Evolutionary conservation across 805 yeast species (phyloP), one percentile per base, ranked within the genome.

Genomic region (Candida schatavii): DNA sequence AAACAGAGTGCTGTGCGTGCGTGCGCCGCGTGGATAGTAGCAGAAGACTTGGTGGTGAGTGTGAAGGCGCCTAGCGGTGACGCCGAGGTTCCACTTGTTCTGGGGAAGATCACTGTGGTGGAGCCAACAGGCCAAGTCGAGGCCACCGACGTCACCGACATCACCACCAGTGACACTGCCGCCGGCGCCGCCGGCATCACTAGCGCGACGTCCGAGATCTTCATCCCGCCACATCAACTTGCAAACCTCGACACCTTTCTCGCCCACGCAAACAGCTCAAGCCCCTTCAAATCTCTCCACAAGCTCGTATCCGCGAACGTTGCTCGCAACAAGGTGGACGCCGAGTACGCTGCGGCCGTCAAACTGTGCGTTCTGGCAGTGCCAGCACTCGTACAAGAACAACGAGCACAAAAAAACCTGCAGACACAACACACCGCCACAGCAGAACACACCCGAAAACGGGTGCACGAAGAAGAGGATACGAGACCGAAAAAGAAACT

Each of bases 1-100:
- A 41, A 62, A 28, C 28, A 29, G 9, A 15, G 15, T 3, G 20
- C 20, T 14, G 44, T 42, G 20, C 39, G 36, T 6, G 41, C 40
- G 3, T 44, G 56, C 17, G 51, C 45, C 3, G 29, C 39, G 18
- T 56, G 61, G 57, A 21, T 54, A 7, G 18, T 22, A 5, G 7
- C 21, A 10, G 39, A 42, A 6, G 35, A 33, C 17, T 10, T 22
- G 14, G 11, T 23, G 7, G 27, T 23, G 10, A 23, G 7, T 11
- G 27, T 23, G 35, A 44, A 9, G 9, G 25, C 13, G 32, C 27
- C 27, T 7, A 7, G 10, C 10, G 27, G 10, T 7, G 27, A 7
- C 10, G 27, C 27, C 19, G n/a, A n/a, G n/a, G n/a, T n/a, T n/a
- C n/a, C n/a, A n/a, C n/a, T n/a, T n/a, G n/a, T n/a, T n/a, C 23